Base-by-base conservation (phyloP, 345 rosid genomes). In the Combretum micranthum region DNA sequence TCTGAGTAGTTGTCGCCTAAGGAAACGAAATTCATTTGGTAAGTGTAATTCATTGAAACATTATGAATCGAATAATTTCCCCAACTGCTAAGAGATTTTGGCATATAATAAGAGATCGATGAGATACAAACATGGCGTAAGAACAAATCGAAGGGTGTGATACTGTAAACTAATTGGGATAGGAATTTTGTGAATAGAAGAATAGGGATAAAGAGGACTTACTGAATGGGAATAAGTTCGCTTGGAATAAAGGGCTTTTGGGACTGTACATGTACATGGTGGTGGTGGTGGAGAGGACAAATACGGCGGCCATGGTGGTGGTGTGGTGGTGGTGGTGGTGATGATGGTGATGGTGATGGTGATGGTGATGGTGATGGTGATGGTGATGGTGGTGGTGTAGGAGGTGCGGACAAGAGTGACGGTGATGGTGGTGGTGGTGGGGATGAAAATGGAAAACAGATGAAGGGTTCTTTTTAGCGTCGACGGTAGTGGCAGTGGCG, bases 211-310 rank as follows among this genome's bases (percentile, higher is more conserved):
- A n/a, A 62, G 63, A 47, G 12, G 55, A 51, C 51, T 60, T 12
- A 50, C 37, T 23, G 63, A 51, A 12, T 37, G 43, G 44, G 66
- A 50, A 67, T 21, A 22, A 32, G 44, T 23, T 43, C 25, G 56
- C 43, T 62, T 67, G 45, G 57, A 50, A 65, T 42, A 56, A 51
- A 20, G 61, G n/a, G 60, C 61, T 53, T 51, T 58, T 59, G 20
- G 67, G 43, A 39, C 45, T 61, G 55, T 49, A 2, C 45, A 46
- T n/a, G 52, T 32, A n/a, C 59, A 45, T 22, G 58, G 48, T 69
- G 55, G 50, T 57, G 62, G 47, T 18, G 21, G 64, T 13, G 61
- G 61, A 18, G 62, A 44, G 42, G 57, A 22, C 56, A 54, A 20
- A 18, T 50, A n/a, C 21, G 52, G 53, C 26, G 62, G 50, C 1